Evolutionary conservation across 106 monocot species (phyloP).

Genomic region (Acorus gramineus): DNA sequence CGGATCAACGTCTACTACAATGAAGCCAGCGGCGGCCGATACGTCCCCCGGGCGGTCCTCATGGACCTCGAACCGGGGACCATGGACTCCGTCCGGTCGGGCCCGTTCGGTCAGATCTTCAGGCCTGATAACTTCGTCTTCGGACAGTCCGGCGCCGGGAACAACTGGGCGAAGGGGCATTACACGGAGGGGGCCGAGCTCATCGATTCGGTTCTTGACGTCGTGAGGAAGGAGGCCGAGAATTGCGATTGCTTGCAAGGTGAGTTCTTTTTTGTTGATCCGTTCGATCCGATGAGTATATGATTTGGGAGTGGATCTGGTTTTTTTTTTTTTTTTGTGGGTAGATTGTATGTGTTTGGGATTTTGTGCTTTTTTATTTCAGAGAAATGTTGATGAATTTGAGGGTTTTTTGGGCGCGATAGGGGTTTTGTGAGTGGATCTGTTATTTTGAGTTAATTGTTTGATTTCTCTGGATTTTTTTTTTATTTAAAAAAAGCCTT

Average conservation of each 20-base stretch:
- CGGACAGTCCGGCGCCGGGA: slow-evolving; percentile 23
- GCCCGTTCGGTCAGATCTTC: slow-evolving; percentile 43
- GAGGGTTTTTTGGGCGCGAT: no score
- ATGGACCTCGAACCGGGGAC: slow-evolving; percentile 66
- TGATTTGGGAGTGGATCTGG: no score
- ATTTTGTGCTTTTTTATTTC: no score
- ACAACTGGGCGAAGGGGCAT: no score
- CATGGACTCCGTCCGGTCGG: slow-evolving; percentile 53
- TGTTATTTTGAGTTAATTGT: no score
- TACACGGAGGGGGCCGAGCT: slow-evolving; percentile 49
- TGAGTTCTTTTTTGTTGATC: not conserved
- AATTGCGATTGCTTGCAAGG: slow-evolving; percentile 52
- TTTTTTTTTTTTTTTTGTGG: not conserved
- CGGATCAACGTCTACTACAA: slow-evolving; percentile 67
- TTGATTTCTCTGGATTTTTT: no score
- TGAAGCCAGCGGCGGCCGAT: slow-evolving; percentile 53
- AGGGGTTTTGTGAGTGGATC: no score
- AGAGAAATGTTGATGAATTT: no score
- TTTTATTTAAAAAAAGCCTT: no score
- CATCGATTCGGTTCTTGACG: slow-evolving; percentile 41
- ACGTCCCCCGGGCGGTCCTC: slow-evolving; percentile 54
- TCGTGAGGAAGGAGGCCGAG: slow-evolving; percentile 49
- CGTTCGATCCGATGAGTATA: no score
- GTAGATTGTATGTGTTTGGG: no score
- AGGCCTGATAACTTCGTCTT: slow-evolving; percentile 55